Evolutionary conservation across 345 rosid species (phyloP).

Genomic region (Capsella bursapastoris): DNA sequence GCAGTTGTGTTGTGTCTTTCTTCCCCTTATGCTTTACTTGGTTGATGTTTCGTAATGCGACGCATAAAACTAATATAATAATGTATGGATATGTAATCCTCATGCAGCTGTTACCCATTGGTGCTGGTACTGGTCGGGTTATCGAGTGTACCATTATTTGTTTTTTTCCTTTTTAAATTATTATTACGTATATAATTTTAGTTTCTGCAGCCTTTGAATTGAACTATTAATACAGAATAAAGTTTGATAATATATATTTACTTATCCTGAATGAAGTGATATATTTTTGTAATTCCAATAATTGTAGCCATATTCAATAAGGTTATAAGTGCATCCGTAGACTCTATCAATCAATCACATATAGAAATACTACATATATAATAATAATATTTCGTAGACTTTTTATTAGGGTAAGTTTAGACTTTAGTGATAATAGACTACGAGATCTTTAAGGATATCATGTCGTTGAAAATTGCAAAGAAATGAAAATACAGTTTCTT

Average conservation of each 20-base stretch:
- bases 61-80: conserved; percentile 34
- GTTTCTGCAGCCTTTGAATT: not conserved
- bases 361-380: not conserved
- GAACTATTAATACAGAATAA: not conserved
- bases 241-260: not conserved
- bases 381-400: not conserved
- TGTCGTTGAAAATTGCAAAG: conserved; percentile 27
- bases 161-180: not conserved
- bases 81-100: conserved; percentile 27
- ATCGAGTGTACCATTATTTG: conserved; percentile 24
- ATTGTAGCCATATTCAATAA: conserved; percentile 15
- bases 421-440: conserved; percentile 5
- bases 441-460: conserved; percentile 14
- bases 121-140: conserved; percentile 39
- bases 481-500: not conserved
- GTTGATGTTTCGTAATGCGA: conserved; percentile 40
- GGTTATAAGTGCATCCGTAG: not conserved
- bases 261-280: conserved; percentile 1
- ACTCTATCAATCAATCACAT: conserved; percentile 27
- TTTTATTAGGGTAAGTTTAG: not conserved
- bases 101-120: conserved; percentile 37
- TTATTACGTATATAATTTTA: not conserved
- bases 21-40: conserved; percentile 22
- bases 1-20: conserved; percentile 11
- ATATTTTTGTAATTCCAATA: conserved; percentile 10